Base-by-base conservation (phyloP, 2,329 filamentous ascomycete genomes). In the Massarina eburnea region DNA sequence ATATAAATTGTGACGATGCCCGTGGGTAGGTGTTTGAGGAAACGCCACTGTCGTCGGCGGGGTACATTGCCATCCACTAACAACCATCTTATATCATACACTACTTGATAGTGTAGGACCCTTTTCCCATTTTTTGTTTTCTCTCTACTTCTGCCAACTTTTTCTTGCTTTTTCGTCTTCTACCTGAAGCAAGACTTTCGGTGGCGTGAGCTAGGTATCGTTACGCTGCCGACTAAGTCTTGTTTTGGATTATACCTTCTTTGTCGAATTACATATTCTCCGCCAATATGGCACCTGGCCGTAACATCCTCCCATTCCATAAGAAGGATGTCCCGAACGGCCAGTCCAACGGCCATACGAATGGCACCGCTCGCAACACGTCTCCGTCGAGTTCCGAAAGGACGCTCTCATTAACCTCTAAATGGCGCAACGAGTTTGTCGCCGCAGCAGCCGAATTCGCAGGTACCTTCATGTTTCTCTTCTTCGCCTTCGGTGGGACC, bases 381-480 rank as follows among this genome's bases (percentile, higher is more conserved):
- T 35, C 30, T 20, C 10, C 19, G 8, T 35, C 30, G 20, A 42
- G 34, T 12, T 21, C 27, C 15, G 15, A 37, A 6, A 26, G 39
- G n/a, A 33, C 38, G 3, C 2, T 41, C 21, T 17, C 32, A 9
- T 7, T 39, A 26, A 45, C 29, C 6, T 32, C 30, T 5, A 61
- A 51, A 55, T 68, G 62, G 63, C 59, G 62, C 12, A 70, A 68
- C 19, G 66, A 70, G 41, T 39, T 70, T 2, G 66, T 72, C 8
- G 68, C 70, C 2, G 57, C 59, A 3, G 39, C 60, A 2, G 65
- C 68, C 10, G 70, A 72, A 33, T 70, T 72, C 20, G 62, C 65
- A 3, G 70, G 70, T 3, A 72, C 70, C 1, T 70, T 69, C 45
- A 63, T 71, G 64, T 72, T 72, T 39, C 57, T 72, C 3, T 72